Percentiles rank a stretch among this genome's conserved stretches.
Conservation (phyloP, 2,329 filamentous ascomycete species). For the Dothiorella sarmentorum region DNA sequence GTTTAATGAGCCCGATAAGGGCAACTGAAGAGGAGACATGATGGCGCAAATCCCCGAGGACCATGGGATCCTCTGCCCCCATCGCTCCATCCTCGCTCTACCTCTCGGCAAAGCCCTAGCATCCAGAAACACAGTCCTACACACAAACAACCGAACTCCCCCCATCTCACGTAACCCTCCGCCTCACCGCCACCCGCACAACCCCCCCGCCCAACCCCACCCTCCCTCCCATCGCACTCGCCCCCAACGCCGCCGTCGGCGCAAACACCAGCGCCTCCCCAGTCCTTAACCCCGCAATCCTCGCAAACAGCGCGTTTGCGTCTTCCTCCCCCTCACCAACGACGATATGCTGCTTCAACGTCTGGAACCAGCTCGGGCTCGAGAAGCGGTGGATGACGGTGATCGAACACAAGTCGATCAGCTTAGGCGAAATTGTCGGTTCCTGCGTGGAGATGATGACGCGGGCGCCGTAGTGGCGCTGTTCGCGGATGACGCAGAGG, state of each 20-base stretch:
- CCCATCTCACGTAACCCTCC: not conserved
- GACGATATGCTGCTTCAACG: not conserved
- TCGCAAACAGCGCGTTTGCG: slow-evolving; percentile 36
- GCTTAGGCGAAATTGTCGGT: slow-evolving; percentile 63
- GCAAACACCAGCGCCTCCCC: slow-evolving; percentile 51
- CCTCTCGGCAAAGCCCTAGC: too few relatives aligned
- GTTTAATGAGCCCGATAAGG: too few relatives aligned
- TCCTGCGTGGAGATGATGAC: slow-evolving; percentile 75
- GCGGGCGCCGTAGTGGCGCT: slow-evolving; percentile 65
- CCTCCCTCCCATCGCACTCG: too few relatives aligned
- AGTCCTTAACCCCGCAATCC: slow-evolving; percentile 45
- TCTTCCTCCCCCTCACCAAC: slow-evolving; percentile 22
- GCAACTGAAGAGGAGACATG: too few relatives aligned
- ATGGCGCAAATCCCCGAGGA: too few relatives aligned
- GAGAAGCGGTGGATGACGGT: slow-evolving; percentile 70
- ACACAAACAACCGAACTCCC: not conserved
- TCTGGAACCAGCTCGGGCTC: slow-evolving; percentile 56
- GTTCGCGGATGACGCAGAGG: slow-evolving; percentile 63
- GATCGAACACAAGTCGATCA: slow-evolving; percentile 70
- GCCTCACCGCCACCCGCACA: not conserved
- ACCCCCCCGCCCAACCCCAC: not conserved
- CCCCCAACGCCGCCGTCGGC: slow-evolving; percentile 41
- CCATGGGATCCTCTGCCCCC: too few relatives aligned
- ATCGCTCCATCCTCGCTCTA: too few relatives aligned
- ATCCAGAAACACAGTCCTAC: too few relatives aligned